Evolutionary conservation across 768 basidiomycete genomes (phyloP).

Genomic region (Russula sp.): DNA sequence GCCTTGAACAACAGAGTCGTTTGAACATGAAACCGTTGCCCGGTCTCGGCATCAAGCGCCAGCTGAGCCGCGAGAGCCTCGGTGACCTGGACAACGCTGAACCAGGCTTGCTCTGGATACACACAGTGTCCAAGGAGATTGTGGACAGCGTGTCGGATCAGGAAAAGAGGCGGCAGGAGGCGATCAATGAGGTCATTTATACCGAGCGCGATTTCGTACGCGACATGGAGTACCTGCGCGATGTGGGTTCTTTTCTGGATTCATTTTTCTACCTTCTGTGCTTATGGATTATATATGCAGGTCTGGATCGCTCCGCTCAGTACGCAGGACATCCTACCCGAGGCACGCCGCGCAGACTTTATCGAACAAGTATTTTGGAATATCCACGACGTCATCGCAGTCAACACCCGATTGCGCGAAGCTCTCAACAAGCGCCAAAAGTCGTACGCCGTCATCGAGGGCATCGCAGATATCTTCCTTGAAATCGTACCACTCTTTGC

Average conservation of each 20-base stretch:
- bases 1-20: slow-evolving; percentile 91
- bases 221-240: slow-evolving; percentile 96
- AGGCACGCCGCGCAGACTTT: slow-evolving; percentile 75
- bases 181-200: slow-evolving; percentile 93
- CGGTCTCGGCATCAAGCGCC: slow-evolving; percentile 66
- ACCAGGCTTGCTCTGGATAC: slow-evolving; percentile 90
- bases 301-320: slow-evolving; percentile 87
- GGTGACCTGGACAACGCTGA: slow-evolving; percentile 66
- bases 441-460: slow-evolving; percentile 87
- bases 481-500: slow-evolving; percentile 84
- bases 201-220: slow-evolving; percentile 98
- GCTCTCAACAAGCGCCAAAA: slow-evolving; percentile 94
- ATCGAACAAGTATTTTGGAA: slow-evolving; percentile 98
- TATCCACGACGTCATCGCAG: slow-evolving; percentile 85
- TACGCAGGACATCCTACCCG: slow-evolving; percentile 72
- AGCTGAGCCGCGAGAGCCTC: slow-evolving; percentile 76
- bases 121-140: slow-evolving; percentile 92
- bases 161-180: slow-evolving; percentile 96
- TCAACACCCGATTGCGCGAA: slow-evolving; percentile 90
- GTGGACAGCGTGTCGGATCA: slow-evolving; percentile 87
- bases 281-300: slow-evolving; percentile 36
- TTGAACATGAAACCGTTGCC: slow-evolving; percentile 93
- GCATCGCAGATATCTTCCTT: slow-evolving; percentile 86
- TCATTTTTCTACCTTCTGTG: slow-evolving; percentile 1
- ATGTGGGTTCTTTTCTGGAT: slow-evolving; percentile 51